A percentile compares a stretch with the other conserved stretches of the same genome.
phyloP scores from a whole-genome alignment of 768 basidiomycete species.

The Phlebiopsis gigantea region DNA sequence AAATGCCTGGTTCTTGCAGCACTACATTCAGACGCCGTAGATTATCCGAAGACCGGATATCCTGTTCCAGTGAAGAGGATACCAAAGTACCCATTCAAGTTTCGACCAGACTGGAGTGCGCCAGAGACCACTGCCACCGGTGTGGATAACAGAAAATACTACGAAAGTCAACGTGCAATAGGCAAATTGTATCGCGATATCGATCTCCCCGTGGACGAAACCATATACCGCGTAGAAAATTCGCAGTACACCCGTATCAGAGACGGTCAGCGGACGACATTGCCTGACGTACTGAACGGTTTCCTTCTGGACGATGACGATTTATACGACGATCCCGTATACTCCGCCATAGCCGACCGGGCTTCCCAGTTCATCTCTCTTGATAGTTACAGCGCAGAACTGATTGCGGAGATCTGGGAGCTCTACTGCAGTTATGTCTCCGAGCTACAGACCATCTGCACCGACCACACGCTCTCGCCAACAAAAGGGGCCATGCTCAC shows the following conservation, averaged over 20 bases:
- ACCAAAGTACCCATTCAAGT: conserved; percentile 33
- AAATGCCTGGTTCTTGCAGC: conserved; percentile 49
- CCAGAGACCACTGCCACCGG: conserved; percentile 43
- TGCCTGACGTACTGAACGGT: not conserved
- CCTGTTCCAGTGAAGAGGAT: conserved; percentile 30
- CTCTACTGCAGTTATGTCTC: conserved; percentile 2
- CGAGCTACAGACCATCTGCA: conserved; percentile 9
- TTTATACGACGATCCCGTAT: conserved; percentile 11
- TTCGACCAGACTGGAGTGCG: conserved; percentile 59
- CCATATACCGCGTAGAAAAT: conserved; percentile 12
- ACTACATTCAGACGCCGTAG: conserved; percentile 61
- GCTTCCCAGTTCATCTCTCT: not conserved
- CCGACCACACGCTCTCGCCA: conserved; percentile 3
- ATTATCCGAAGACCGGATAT: conserved; percentile 52
- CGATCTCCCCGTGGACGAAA: conserved; percentile 37
- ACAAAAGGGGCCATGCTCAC: not conserved
- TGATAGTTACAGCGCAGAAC: not conserved
- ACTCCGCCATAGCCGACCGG: not conserved
- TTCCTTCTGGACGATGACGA: conserved; percentile 14
- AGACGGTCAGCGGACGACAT: conserved; percentile 16
- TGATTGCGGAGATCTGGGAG: conserved; percentile 6
- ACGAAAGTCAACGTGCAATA: conserved; percentile 49
- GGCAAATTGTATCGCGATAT: conserved; percentile 60
- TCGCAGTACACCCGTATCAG: conserved; percentile 11
- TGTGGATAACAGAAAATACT: conserved; percentile 21